Conservation (phyloP, 495 filamentous ascomycete species). For the Xylaria palmicola region DNA sequence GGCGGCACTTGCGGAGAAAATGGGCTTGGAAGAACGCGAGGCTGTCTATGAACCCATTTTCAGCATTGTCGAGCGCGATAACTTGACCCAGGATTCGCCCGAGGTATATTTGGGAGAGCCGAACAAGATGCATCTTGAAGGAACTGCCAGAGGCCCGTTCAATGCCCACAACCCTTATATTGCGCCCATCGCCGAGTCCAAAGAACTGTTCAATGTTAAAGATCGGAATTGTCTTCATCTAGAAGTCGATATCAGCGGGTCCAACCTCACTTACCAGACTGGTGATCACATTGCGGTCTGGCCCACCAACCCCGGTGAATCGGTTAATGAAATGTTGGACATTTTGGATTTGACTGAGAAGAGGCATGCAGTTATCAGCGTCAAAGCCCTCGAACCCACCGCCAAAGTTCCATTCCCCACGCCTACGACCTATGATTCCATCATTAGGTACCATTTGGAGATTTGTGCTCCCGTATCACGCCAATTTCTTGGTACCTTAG, state of each 20-base stretch:
- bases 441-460: constrained; percentile 95
- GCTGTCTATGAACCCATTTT: constrained; percentile 95
- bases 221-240: constrained; percentile 95
- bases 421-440: constrained; percentile 94
- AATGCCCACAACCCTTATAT: constrained; percentile 97
- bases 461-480: constrained; percentile 93
- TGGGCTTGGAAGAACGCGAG: constrained; percentile 92
- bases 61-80: constrained; percentile 72
- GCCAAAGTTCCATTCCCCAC: constrained; percentile 97
- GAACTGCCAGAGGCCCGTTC: constrained; percentile 81
- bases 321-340: constrained; percentile 86
- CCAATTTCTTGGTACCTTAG: constrained; percentile 85
- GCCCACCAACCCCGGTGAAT: constrained; percentile 92
- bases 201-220: constrained; percentile 87
- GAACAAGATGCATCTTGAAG: constrained; percentile 92
- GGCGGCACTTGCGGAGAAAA: constrained; percentile 72
- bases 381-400: constrained; percentile 92
- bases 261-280: constrained; percentile 87
- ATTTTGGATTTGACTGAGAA: constrained; percentile 74
- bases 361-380: constrained; percentile 77
- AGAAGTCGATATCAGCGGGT: constrained; percentile 88
- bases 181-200: constrained; percentile 86
- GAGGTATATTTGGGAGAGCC: constrained; percentile 94
- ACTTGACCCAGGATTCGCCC: constrained; percentile 71
- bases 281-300: constrained; percentile 97